Evolutionary conservation across 2,329 filamentous ascomycete genomes (phyloP), one percentile per base, ranked within the genome.

Genomic region (Whalleya microplaca): DNA sequence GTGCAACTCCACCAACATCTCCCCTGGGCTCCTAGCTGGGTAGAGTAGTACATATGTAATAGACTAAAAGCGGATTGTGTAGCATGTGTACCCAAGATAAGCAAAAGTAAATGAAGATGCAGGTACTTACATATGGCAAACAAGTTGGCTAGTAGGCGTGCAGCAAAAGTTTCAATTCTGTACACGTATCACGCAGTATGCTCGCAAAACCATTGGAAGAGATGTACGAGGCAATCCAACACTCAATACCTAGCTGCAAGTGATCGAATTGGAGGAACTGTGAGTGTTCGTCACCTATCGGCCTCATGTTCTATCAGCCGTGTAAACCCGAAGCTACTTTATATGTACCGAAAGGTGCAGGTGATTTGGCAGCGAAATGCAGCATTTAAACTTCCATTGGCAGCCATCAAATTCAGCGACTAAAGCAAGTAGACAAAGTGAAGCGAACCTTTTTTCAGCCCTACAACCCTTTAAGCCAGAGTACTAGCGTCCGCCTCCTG

Each of bases 401-500:
- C 23, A 27, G 23, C 23, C 9, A 4, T 27, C 23, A 27, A 27
- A 27, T 9, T 9, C 9, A 3, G 32, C 14, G 10, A 12, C 3
- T 37, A 37, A 37, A 12, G 32, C 14, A 37, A 12, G 32, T 12
- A 14, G 6, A 37, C 21, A 9, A 41, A 52, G 45, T 29, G 40
- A 48, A 27, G 18, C 41, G 46, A 50, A 41, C 52, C 41, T 51
- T 46, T 48, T 19, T 45, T 63, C 60, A 63, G 60, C 60, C 60
- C 60, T 63, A 63, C 51, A 60, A 61, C 52, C 50, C 60, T 48
- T 37, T 45, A 32, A 53, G 50, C 29, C 45, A 37, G 7, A 37
- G 32, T 37, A 37, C 32, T 37, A 3, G 3, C 12, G 18, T 41
- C 41, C 21, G 19, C 40, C 32, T 27, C n/a, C 56, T 41, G 18